Base-by-base conservation (phyloP, 139 green algal species). In the Coelastrella sp. region DNA sequence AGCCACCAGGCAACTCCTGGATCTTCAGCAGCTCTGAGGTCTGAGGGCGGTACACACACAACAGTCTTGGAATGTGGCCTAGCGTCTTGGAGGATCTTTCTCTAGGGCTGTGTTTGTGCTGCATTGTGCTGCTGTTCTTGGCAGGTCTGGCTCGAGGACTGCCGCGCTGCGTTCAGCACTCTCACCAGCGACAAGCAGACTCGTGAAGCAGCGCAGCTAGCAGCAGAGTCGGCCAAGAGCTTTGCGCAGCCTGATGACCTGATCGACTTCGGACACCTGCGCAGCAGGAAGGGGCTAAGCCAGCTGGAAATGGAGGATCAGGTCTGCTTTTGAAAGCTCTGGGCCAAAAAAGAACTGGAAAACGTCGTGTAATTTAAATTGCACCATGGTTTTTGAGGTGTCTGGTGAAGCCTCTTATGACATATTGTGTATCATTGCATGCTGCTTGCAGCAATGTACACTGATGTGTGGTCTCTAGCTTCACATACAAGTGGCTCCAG, bases 221-320 rank as follows among this genome's bases (percentile, higher is more conserved):
- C 95, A 86, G 93, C 91, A 11, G 92, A 95, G 91, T 87, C 78
- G 8, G 88, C 88, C 56, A 91, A 90, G 65, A 82, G 87, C 14
- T 90, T 86, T 25, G 86, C 82, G 27, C 94, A 96, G 87, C 92
- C 94, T 4, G 94, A 96, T 85, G 94, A 96, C 81, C 92, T 93
- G 4, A 95, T 95, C 25, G 93, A 95, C 91, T 96, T 95, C 84
- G 82, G 84, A 24, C 93, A 96, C 75, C 92, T 95, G 88, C 93
- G 99, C 24, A 99, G 91, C 59, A 90, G 94, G 49, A 97, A 96
- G 94, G 84, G 84, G 3, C 87, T 98, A 65, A 96, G 78, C 78
- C 95, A 98, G 93, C 93, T 99, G 90, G 97, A 99, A 94, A 90
- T 99, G 74, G 98, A 99, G 91, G 96, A 98, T 87, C 76, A 82